Base-by-base conservation (phyloP, 192 early-diverging fungal genomes). In the Dissophora ornata region DNA sequence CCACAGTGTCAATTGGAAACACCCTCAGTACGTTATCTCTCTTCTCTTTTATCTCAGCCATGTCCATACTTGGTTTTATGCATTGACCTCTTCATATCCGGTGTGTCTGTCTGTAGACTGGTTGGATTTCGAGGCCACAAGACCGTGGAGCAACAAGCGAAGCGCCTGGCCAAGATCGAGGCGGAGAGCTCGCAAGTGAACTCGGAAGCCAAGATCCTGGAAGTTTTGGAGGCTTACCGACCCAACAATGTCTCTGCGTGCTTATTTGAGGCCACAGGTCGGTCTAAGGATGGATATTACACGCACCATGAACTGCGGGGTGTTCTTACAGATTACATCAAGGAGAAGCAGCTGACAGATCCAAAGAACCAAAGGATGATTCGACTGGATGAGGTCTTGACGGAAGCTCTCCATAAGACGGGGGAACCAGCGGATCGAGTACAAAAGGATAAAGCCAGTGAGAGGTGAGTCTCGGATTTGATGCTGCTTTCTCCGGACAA, bases 261-360 rank as follows among this genome's bases (percentile, higher is more conserved):
- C 29, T 77, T 92, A n/a, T 91, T 90, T 71, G 82, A 82, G 19
- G 79, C 78, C 6, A 69, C 81, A 8, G 79, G 79, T 0, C 66
- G 77, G 3, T 60, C 67, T 19, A 86, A 86, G 32, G 82, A 88
- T 48, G 84, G 75, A 8, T 83, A 84, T 41, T 94, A 88, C 60
- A 89, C 81, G 8, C 57, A 80, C 0, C 74, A 84, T 13, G 86
- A 94, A 48, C 77, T 92, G 30, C 85, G 86, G 33, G 41, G 45
- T 6, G 80, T 90, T 16, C 53, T 92, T 9, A 80, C 86, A 33
- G 83, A 82, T 10, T 96, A 95, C 53, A 81, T 93, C 51, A 85
- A 89, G 62, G 71, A 53, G 7, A 81, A 88, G 19, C 59, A 81
- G 3, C 78, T 97, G 19, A 80, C 87, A 0, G 88, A 94, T 57